phyloP scores from a whole-genome alignment of 257 asterid genomes.

The Petunia axillaris region DNA sequence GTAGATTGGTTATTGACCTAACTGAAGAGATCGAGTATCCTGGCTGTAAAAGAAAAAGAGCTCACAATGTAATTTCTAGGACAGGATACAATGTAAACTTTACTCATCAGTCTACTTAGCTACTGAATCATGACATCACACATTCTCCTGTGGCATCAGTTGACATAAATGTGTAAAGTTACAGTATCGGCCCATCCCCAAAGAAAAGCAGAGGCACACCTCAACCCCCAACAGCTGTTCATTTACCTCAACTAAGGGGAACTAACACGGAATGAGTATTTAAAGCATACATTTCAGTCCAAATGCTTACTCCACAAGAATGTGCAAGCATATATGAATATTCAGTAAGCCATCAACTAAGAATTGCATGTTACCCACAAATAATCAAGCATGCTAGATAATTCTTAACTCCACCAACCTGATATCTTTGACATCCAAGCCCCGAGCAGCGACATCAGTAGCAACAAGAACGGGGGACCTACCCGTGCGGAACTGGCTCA shows the following conservation, averaged over 20 bases:
- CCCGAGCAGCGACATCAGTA: slow-evolving; percentile 99
- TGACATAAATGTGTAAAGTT: not conserved
- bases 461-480: slow-evolving; percentile 94
- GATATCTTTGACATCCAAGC: slow-evolving; percentile 95
- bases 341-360: not conserved
- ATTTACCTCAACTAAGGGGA: not conserved
- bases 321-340: not conserved
- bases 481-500: slow-evolving; percentile 87
- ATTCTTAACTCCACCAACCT: slow-evolving; percentile 48
- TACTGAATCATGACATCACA: slow-evolving; percentile 2
- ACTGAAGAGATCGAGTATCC: not conserved
- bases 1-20: not conserved
- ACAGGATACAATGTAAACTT: not conserved
- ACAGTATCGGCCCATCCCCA: not conserved
- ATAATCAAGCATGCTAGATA: not conserved
- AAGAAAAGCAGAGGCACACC: slow-evolving; percentile 6
- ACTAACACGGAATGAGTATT: not conserved
- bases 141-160: not conserved
- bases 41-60: not conserved
- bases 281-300: not conserved
- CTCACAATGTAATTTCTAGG: not conserved
- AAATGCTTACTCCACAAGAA: not conserved
- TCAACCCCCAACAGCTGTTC: slow-evolving; percentile 14
- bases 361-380: not conserved
- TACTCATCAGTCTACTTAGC: not conserved